Evolutionary conservation across 1,139 yeast species (phyloP).

Genomic region (Nakaseomyces glabratus): DNA sequence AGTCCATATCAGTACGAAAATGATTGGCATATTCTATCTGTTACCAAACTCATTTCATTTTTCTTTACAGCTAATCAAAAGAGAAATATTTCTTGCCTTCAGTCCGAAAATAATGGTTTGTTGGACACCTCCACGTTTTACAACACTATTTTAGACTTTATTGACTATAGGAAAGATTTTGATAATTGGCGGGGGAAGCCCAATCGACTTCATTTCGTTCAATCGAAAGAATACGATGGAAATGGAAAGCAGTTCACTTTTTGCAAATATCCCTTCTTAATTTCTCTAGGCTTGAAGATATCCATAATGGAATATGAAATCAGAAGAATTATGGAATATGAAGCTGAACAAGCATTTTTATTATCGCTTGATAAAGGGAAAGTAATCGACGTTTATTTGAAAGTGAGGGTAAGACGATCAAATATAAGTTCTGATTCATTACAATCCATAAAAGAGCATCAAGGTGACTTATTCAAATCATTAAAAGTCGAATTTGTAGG

Average conservation of each 20-base stretch:
- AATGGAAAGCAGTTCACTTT: constrained; percentile 38
- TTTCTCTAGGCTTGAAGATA: constrained; percentile 77
- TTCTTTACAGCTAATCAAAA: constrained; percentile 45
- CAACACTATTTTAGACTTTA: constrained; percentile 72
- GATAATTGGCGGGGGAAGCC: constrained; percentile 58
- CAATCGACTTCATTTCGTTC: neutral
- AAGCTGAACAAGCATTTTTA: constrained; percentile 85
- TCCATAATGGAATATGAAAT: constrained; percentile 77
- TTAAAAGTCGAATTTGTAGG: constrained; percentile 68
- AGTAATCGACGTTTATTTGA: constrained; percentile 58
- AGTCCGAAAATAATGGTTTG: constrained; percentile 25
- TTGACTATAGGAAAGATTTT: constrained; percentile 69
- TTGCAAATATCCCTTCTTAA: constrained; percentile 75
- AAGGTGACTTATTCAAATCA: constrained; percentile 61
- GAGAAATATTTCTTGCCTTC: constrained; percentile 10
- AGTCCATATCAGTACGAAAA: constrained; percentile 57
- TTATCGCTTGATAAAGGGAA: constrained; percentile 56
- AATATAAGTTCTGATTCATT: constrained; percentile 69
- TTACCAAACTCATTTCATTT: constrained; percentile 48
- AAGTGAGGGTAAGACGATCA: constrained; percentile 58
- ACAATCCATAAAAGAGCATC: constrained; percentile 44
- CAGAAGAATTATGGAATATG: constrained; percentile 69
- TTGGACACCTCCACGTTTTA: constrained; percentile 51
- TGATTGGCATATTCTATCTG: constrained; percentile 74
- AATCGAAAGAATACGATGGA: constrained; percentile 7